Conservation (phyloP, 495 filamentous ascomycete species). For the Gamarada debralockiae region DNA sequence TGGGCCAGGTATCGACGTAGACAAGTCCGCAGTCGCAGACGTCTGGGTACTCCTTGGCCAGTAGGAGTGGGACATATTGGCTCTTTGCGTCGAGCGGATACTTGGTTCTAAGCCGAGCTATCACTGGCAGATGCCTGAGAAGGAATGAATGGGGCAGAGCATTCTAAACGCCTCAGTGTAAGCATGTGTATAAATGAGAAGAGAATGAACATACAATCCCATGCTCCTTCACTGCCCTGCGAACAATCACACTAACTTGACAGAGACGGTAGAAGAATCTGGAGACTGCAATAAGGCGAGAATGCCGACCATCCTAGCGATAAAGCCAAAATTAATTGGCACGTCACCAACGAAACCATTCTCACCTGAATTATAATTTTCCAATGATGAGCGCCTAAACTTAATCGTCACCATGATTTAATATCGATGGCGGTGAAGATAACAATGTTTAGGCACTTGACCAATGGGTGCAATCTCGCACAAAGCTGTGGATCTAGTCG, state of each 20-base stretch:
- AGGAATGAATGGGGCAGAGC: conserved; percentile 37
- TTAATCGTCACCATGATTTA: too few relatives aligned
- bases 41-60: conserved; percentile 26
- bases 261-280: conserved; percentile 26
- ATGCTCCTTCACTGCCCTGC: conserved; percentile 26
- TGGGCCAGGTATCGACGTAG: conserved; percentile 45
- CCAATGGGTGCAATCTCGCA: too few relatives aligned
- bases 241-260: conserved; percentile 23
- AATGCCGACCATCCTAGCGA: too few relatives aligned
- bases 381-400: too few relatives aligned
- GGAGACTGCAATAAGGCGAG: not conserved
- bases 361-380: too few relatives aligned
- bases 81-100: not conserved
- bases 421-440: too few relatives aligned
- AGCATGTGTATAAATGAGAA: not conserved
- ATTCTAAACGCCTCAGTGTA: conserved; percentile 22
- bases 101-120: conserved; percentile 25
- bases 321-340: too few relatives aligned
- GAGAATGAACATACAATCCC: conserved; percentile 21
- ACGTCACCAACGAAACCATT: too few relatives aligned
- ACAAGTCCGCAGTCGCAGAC: conserved; percentile 25
- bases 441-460: too few relatives aligned
- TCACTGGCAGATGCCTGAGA: conserved; percentile 30
- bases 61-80: conserved; percentile 16
- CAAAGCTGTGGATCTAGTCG: too few relatives aligned